Evolutionary conservation across 768 basidiomycete species (phyloP).

Genomic region (Trametes cubensis): DNA sequence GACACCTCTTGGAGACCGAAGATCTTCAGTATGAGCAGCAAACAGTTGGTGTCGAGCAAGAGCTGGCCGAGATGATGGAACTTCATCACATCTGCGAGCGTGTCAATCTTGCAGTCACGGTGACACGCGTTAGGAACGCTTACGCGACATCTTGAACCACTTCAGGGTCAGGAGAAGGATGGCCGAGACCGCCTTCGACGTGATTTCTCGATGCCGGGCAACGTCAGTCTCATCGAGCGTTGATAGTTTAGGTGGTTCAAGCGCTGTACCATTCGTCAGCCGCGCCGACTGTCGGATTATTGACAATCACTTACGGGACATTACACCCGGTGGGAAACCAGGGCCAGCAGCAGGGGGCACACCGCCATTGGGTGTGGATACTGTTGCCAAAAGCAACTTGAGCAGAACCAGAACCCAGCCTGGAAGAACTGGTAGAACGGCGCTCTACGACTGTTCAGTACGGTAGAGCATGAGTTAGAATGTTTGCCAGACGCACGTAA

Average conservation of each 20-base stretch:
- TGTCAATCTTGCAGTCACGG: not conserved
- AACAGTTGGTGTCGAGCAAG: conserved; percentile 91
- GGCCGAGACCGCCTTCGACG: conserved; percentile 95
- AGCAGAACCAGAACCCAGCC: conserved; percentile 92
- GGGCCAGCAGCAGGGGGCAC: conserved; percentile 63
- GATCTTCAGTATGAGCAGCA: conserved; percentile 94
- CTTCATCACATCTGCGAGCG: conserved; percentile 87
- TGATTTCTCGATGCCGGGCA: conserved; percentile 94
- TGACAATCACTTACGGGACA: conserved; percentile 53
- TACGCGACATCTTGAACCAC: conserved; percentile 99
- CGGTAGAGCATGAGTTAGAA: not conserved
- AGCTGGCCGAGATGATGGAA: conserved; percentile 98
- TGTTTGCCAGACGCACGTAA: conserved; percentile 57
- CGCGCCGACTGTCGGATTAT: not conserved
- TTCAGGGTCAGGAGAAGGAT: conserved; percentile 88
- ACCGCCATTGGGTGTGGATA: conserved; percentile 74
- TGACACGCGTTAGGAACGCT: conserved; percentile 36
- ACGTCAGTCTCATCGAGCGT: conserved; percentile 92
- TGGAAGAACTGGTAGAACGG: conserved; percentile 80
- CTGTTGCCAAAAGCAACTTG: conserved; percentile 90
- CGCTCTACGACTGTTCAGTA: conserved; percentile 53
- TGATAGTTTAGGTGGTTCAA: conserved; percentile 67
- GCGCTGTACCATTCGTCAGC: conserved; percentile 40
- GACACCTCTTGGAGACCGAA: conserved; percentile 95
- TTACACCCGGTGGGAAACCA: conserved; percentile 70